Evolutionary conservation across 108 stramenopile genomes (phyloP).

Genomic region (Cyclotella distinguenda): DNA sequence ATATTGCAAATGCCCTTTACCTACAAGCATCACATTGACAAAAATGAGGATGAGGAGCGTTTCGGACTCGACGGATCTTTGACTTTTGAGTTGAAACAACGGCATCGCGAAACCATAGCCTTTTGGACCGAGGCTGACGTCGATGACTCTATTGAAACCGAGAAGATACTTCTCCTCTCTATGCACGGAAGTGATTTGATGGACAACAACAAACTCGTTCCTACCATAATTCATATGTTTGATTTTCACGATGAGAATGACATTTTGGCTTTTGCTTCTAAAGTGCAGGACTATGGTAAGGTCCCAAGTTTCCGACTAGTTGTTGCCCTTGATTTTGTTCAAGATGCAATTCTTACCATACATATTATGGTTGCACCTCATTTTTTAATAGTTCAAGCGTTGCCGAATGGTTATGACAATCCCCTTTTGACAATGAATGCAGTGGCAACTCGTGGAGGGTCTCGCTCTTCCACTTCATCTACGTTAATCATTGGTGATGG

Average conservation of each 20-base stretch:
- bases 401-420: slow-evolving; percentile 35
- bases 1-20: slow-evolving; percentile 22
- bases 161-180: slow-evolving; percentile 11
- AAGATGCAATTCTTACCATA: too few species aligned
- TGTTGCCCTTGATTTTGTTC: too few species aligned
- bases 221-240: slow-evolving; percentile 22
- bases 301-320: too few species aligned
- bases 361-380: too few species aligned
- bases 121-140: slow-evolving; percentile 26
- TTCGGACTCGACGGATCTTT: slow-evolving; percentile 17
- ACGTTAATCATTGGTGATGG: slow-evolving; percentile 33
- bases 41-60: slow-evolving; percentile 14
- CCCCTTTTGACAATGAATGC: slow-evolving; percentile 40
- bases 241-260: slow-evolving; percentile 14
- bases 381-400: too few species aligned
- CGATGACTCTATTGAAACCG: slow-evolving; percentile 5
- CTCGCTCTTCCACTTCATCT: not conserved
- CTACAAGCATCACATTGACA: slow-evolving; percentile 38
- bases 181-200: slow-evolving; percentile 24
- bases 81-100: slow-evolving; percentile 5
- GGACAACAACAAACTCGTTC: slow-evolving; percentile 24
- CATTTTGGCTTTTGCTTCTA: not conserved
- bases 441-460: slow-evolving; percentile 16
- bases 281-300: slow-evolving; percentile 16
- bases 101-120: slow-evolving; percentile 14